Evolutionary conservation across 139 green algal species (phyloP), one percentile per base, ranked within the genome.

Genomic region (Medakamo hakoo): DNA sequence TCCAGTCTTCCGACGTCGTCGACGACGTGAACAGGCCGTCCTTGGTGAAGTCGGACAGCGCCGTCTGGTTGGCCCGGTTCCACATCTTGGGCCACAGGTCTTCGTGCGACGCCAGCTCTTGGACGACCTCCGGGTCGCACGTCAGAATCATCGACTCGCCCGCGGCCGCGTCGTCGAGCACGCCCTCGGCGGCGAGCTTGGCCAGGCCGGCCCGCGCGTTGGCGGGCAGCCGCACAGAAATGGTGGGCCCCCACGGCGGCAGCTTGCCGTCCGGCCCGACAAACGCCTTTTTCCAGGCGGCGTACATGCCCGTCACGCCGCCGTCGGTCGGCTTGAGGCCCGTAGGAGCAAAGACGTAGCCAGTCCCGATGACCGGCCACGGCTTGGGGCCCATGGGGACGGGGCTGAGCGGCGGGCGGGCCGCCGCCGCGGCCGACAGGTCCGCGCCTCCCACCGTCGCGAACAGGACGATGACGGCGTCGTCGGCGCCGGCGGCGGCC

Each of bases 11-110:
- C 21, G 59, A 55, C 4, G 26, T 24, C 19, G 60, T 66, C 49
- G 49, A 58, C 52, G 30, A 58, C 20, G 66, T 71, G 60, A 71
- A 71, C 49, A 71, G 60, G 25, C 65, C 65, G 28, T 70, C 56
- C 28, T 58, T 58, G 9, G 40, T 52, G 40, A 52, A 52, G 16
- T 52, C 40, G 52, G 27, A n/a, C 48, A 49, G 30, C 21, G 21
- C 25, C 27, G 62, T 57, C 3, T 23, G 19, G 9, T 21, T 52
- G 22, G 66, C 27, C 23, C 58, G 65, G 52, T 65, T 66, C 59
- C 28, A 62, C 26, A 65, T 48, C 27, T 70, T 70, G 0, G 58
- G 32, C 22, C 49, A 70, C 18, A 25, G 23, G 3, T 70, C 59
- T 21, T 52, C 40, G 25, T 70, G 32, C 20, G 3, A 31, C 27